These are phyloP conservation scores for Boletus reticulatus DNA, from an alignment of 768 basidiomycete genomes.

Conservation along the genomic window DNA sequence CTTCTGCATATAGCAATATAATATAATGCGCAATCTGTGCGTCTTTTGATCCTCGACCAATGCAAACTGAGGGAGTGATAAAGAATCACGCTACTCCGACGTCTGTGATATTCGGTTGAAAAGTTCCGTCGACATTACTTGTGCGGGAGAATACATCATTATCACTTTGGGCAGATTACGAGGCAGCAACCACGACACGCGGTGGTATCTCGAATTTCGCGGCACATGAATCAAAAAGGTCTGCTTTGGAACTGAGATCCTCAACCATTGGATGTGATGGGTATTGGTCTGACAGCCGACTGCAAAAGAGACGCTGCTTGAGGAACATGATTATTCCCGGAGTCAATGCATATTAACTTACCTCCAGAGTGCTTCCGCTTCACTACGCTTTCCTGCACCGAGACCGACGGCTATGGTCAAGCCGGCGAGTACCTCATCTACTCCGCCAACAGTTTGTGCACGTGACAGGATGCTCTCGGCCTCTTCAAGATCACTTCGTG, in stretches of 20 bases:
- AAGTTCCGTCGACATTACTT: background rate
- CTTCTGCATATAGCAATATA: no score
- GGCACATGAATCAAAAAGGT: conserved; percentile 60
- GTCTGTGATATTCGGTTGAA: no score
- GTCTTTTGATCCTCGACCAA: no score
- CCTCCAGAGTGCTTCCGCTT: conserved; percentile 70
- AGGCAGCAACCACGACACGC: conserved; percentile 32
- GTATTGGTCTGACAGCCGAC: conserved; percentile 47
- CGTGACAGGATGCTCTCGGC: conserved; percentile 47
- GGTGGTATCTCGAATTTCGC: conserved; percentile 63
- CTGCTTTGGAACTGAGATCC: conserved; percentile 59
- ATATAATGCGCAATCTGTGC: no score
- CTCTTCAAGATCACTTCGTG: conserved; percentile 81
- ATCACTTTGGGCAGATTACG: conserved; percentile 2
- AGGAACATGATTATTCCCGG: background rate
- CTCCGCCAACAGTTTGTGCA: conserved; percentile 40
- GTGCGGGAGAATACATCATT: background rate
- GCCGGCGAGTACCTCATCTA: conserved; percentile 64
- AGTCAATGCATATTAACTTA: conserved; percentile 36
- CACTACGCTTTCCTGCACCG: conserved; percentile 51
- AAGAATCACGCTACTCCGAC: no score
- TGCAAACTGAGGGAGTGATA: no score
- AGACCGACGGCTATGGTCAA: conserved; percentile 63
- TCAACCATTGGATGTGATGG: conserved; percentile 68
- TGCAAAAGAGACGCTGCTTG: conserved; percentile 18